Evolutionary conservation across 1,284 basidiomycete species (phyloP).

Genomic region (Ustilago nuda): DNA sequence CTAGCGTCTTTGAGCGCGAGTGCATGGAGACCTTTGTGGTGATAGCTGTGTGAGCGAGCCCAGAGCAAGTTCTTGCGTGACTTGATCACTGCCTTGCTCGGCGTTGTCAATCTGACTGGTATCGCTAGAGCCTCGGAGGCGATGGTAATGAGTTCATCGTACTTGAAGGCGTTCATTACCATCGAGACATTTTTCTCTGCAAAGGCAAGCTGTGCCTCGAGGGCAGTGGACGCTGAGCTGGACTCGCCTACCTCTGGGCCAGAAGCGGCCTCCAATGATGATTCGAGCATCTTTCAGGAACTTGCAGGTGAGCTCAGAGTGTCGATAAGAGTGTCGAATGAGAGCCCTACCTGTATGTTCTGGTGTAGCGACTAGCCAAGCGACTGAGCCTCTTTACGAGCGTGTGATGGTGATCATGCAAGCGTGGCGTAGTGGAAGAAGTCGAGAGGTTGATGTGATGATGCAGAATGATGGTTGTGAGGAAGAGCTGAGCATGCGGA

Average conservation of each 20-base stretch:
- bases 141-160: slow-evolving; percentile 29
- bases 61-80: slow-evolving; percentile 40
- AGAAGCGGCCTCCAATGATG: not conserved
- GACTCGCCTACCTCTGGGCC: not conserved
- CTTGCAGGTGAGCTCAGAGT: not conserved
- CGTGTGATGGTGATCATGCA: not conserved
- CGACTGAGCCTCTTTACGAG: not conserved
- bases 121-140: slow-evolving; percentile 29
- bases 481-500: too few relatives aligned
- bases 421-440: too few relatives aligned
- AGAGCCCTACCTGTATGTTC: not conserved
- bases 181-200: slow-evolving; percentile 24
- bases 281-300: slow-evolving; percentile 5
- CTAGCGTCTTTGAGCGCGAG: slow-evolving; percentile 38
- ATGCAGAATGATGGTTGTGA: not conserved
- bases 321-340: not conserved
- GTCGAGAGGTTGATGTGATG: too few relatives aligned
- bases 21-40: slow-evolving; percentile 5
- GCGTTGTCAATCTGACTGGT: not conserved
- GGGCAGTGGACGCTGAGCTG: not conserved
- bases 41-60: slow-evolving; percentile 34
- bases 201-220: slow-evolving; percentile 10
- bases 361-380: not conserved
- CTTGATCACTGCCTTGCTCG: slow-evolving; percentile 23
- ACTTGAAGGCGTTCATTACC: slow-evolving; percentile 9